Percentiles rank a stretch among this genome's conserved stretches.
Evolutionary conservation across 2,329 filamentous ascomycete genomes (phyloP).

Genomic region (Dryadomyces quercus-mongolicae): DNA sequence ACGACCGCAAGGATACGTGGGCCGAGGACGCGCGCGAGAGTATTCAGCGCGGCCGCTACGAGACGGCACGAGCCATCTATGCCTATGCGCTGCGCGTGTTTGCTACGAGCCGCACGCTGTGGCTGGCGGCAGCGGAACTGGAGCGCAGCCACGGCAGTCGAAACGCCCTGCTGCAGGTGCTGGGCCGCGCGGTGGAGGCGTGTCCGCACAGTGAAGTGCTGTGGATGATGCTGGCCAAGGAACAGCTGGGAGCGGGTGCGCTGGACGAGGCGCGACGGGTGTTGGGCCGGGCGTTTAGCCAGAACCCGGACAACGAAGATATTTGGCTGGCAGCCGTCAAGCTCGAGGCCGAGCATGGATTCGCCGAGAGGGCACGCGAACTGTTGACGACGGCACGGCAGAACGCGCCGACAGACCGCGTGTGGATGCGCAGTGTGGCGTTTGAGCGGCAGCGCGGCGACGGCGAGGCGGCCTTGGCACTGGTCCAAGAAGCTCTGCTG

Average conservation of each 20-base stretch:
- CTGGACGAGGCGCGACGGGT: conserved; percentile 79
- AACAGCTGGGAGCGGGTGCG: conserved; percentile 83
- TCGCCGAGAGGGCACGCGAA: conserved; percentile 69
- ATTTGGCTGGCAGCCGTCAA: conserved; percentile 97
- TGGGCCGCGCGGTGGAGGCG: conserved; percentile 88
- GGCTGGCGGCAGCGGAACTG: conserved; percentile 81
- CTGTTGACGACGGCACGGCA: conserved; percentile 73
- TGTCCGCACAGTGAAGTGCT: conserved; percentile 84
- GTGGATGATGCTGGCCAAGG: conserved; percentile 92
- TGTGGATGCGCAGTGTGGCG: conserved; percentile 93
- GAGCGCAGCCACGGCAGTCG: conserved; percentile 74
- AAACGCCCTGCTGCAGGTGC: conserved; percentile 59
- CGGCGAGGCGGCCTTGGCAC: conserved; percentile 67
- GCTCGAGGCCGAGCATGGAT: conserved; percentile 80
- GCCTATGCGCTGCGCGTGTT: conserved; percentile 85
- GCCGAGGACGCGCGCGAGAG: conserved; percentile 81
- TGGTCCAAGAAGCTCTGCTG: conserved; percentile 76
- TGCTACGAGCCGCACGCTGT: conserved; percentile 74
- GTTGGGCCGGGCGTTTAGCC: conserved; percentile 79
- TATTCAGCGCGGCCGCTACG: conserved; percentile 70
- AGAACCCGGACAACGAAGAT: conserved; percentile 93
- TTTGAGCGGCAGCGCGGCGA: conserved; percentile 82
- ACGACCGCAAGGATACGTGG: conserved; percentile 93
- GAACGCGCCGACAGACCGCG: conserved; percentile 85
- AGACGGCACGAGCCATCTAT: conserved; percentile 88